These are phyloP conservation scores for Starmerella bombi DNA, from an alignment of 805 yeast species.

Conservation along the genomic window DNA sequence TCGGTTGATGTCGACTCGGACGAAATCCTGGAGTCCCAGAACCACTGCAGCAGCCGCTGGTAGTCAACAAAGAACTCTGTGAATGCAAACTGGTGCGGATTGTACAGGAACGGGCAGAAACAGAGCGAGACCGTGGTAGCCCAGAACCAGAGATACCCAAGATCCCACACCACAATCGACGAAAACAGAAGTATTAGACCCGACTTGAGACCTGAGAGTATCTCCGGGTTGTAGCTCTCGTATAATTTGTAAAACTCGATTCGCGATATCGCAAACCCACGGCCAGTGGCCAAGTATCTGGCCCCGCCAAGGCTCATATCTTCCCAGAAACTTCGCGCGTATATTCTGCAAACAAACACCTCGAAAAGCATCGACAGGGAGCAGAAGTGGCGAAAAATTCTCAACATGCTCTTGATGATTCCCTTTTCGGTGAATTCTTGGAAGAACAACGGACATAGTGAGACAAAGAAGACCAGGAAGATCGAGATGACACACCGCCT, in stretches of 20 bases:
- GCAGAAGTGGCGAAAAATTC: constrained; percentile 52
- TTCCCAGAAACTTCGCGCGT: constrained; percentile 53
- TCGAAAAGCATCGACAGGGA: constrained; percentile 70
- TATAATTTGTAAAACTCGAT: constrained; percentile 52
- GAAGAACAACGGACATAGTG: constrained; percentile 61
- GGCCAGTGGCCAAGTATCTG: constrained; percentile 65
- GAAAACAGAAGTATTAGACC: constrained; percentile 42
- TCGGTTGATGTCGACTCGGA: constrained; percentile 22
- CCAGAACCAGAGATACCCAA: constrained; percentile 90
- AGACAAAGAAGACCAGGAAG: constrained; percentile 57
- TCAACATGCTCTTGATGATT: constrained; percentile 48
- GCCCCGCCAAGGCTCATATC: constrained; percentile 73
- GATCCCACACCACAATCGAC: constrained; percentile 57
- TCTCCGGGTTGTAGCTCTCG: constrained; percentile 52
- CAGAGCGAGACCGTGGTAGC: constrained; percentile 68
- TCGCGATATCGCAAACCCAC: constrained; percentile 69
- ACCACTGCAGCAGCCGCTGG: constrained; percentile 68
- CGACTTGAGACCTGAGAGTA: constrained; percentile 40
- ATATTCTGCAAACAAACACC: constrained; percentile 64
- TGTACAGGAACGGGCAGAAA: constrained; percentile 78
- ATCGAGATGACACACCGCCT: constrained; percentile 61
- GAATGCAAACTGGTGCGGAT: constrained; percentile 88
- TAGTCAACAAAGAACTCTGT: constrained; percentile 83
- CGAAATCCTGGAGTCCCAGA: constrained; percentile 24
- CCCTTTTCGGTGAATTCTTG: constrained; percentile 72